Percentiles rank a stretch among this genome's conserved stretches.
These are phyloP conservation scores for Neoboletus brunneissimus DNA, from an alignment of 768 basidiomycete species.

Conservation along the genomic window DNA sequence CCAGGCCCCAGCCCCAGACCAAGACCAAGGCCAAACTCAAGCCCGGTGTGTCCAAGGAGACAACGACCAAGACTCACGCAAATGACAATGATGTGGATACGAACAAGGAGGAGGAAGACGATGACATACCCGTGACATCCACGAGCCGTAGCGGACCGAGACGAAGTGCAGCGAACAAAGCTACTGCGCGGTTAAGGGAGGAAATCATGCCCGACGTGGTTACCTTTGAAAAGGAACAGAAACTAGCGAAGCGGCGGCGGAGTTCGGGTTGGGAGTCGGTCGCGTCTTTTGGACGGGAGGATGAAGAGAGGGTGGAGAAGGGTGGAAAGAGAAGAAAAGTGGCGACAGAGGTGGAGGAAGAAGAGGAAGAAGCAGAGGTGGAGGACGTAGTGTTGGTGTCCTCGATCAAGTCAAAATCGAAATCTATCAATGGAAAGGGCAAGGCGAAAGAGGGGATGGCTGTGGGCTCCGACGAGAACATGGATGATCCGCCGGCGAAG, in stretches of 20 bases:
- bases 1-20: background rate
- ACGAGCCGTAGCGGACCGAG: constrained; percentile 24
- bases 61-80: background rate
- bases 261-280: constrained; percentile 32
- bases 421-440: constrained; percentile 3
- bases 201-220: constrained; percentile 76
- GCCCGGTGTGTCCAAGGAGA: background rate
- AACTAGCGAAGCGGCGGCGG: constrained; percentile 34
- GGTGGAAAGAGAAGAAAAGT: constrained; percentile 19
- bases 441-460: background rate
- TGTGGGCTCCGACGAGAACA: constrained; percentile 6
- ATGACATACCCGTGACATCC: constrained; percentile 10
- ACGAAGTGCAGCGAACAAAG: constrained; percentile 56
- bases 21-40: constrained; percentile 5
- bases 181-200: constrained; percentile 42
- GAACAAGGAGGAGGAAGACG: background rate
- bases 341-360: constrained; percentile 14
- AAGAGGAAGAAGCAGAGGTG: constrained; percentile 28
- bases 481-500: background rate
- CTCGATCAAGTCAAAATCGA: constrained; percentile 15
- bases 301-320: constrained; percentile 21
- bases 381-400: constrained; percentile 14
- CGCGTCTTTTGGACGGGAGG: background rate
- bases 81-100: background rate
- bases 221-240: constrained; percentile 66